A percentile compares a stretch with the other conserved stretches of the same genome.
Conservation (phyloP, 2,329 filamentous ascomycete species). For the Talaromyces sp. region DNA sequence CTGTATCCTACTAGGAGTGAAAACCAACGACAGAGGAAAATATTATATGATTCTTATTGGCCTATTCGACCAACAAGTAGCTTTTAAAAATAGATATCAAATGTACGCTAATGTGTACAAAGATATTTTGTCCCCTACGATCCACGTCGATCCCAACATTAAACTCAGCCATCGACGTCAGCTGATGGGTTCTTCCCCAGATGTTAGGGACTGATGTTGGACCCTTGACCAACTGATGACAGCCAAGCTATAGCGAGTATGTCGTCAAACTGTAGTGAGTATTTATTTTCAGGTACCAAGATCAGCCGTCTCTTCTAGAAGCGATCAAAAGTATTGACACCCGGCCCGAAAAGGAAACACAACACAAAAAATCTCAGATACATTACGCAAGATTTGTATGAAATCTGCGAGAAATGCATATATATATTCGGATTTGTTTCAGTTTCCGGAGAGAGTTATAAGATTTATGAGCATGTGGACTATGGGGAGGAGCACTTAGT, state of each 20-base stretch:
- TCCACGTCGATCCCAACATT: background rate
- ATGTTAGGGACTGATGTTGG: background rate
- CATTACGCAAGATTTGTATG: background rate
- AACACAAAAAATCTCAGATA: background rate
- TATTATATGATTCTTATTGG: too few species aligned
- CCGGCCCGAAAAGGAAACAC: background rate
- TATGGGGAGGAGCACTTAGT: background rate
- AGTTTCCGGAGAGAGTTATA: too few species aligned
- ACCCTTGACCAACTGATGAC: background rate
- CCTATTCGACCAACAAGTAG: background rate
- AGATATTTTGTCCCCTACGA: background rate
- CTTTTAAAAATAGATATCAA: background rate
- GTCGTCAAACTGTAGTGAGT: background rate
- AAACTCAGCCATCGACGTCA: background rate
- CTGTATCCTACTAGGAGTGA: background rate
- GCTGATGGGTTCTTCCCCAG: background rate
- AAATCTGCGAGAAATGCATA: background rate
- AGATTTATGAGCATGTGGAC: too few species aligned
- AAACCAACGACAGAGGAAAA: background rate
- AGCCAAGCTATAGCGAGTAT: background rate
- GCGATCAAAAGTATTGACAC: background rate
- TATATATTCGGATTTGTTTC: too few species aligned
- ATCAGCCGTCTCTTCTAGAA: background rate
- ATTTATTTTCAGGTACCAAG: background rate
- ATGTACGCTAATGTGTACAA: background rate